Evolutionary conservation across 2,329 filamentous ascomycete genomes (phyloP).

Genomic region (Ilyonectria sp.): DNA sequence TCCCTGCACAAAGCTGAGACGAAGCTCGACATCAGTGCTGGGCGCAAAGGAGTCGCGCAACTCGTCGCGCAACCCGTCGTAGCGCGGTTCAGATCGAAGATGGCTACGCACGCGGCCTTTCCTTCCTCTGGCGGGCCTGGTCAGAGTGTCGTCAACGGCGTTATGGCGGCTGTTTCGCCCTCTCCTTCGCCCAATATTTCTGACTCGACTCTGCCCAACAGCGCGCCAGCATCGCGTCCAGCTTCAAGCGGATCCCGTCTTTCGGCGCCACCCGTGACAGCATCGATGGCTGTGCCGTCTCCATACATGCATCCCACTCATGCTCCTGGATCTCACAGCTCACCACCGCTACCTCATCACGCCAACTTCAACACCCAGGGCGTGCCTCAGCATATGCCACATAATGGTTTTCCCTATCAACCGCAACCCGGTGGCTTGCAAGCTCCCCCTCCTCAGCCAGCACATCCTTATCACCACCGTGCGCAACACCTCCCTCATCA

Average conservation of each 20-base stretch:
- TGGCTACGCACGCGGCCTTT: slow-evolving; percentile 29
- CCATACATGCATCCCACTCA: slow-evolving; percentile 21
- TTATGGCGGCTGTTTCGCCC: slow-evolving; percentile 9
- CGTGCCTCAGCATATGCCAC: slow-evolving; percentile 10
- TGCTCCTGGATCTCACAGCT: slow-evolving; percentile 17
- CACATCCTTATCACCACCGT: not conserved
- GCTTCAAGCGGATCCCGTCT: slow-evolving; percentile 28
- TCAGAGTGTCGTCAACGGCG: slow-evolving; percentile 28
- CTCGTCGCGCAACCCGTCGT: slow-evolving; percentile 19
- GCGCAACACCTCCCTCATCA: slow-evolving; percentile 1
- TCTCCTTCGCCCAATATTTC: slow-evolving; percentile 28
- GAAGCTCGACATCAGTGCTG: slow-evolving; percentile 13
- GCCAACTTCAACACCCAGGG: slow-evolving; percentile 2
- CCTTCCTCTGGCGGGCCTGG: slow-evolving; percentile 11
- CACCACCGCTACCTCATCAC: slow-evolving; percentile 29
- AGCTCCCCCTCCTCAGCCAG: not conserved
- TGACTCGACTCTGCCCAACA: slow-evolving; percentile 22
- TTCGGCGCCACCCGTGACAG: slow-evolving; percentile 7
- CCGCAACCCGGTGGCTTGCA: not conserved
- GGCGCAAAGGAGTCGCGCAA: slow-evolving; percentile 19
- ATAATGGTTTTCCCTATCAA: slow-evolving; percentile 13
- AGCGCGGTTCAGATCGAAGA: slow-evolving; percentile 17
- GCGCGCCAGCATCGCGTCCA: slow-evolving; percentile 25
- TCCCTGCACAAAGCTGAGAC: slow-evolving; percentile 12
- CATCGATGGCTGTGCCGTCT: slow-evolving; percentile 7